Evolutionary conservation across 2,329 filamentous ascomycete species (phyloP).

Genomic region (Paramyrothecium roridum): DNA sequence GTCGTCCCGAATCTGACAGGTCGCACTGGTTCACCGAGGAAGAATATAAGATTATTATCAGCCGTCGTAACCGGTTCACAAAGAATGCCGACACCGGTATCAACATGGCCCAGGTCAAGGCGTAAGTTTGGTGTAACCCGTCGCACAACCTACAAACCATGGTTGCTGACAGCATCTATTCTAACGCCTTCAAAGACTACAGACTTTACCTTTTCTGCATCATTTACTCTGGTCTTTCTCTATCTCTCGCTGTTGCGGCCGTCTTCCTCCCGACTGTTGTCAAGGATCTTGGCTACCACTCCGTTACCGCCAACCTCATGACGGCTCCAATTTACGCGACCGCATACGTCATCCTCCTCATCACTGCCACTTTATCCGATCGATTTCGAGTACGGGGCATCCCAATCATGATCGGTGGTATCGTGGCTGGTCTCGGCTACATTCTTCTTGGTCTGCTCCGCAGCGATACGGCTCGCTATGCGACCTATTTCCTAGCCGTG

Average conservation of each 20-base stretch:
- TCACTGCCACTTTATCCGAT: slow-evolving; percentile 8
- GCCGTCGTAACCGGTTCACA: slow-evolving; percentile 6
- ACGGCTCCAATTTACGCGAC: slow-evolving; percentile 9
- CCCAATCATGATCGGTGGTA: slow-evolving; percentile 7
- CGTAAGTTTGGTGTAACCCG: background rate
- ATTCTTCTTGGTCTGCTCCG: slow-evolving; percentile 7
- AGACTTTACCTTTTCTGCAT: slow-evolving; percentile 10
- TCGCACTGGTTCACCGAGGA: slow-evolving; percentile 11
- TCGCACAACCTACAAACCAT: slow-evolving; percentile 3
- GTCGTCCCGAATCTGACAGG: slow-evolving; percentile 9
- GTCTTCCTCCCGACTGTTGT: slow-evolving; percentile 12
- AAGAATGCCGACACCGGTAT: slow-evolving; percentile 11
- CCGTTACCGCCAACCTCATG: slow-evolving; percentile 11
- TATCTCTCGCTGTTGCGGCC: slow-evolving; percentile 10
- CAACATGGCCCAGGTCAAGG: slow-evolving; percentile 9
- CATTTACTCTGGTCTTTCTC: slow-evolving; percentile 10
- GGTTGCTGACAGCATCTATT: background rate
- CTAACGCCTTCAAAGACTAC: slow-evolving; percentile 7
- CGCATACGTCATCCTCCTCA: slow-evolving; percentile 5
- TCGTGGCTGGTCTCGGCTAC: slow-evolving; percentile 9
- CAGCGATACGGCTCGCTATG: slow-evolving; percentile 6
- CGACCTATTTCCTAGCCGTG: slow-evolving; percentile 8
- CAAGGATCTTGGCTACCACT: slow-evolving; percentile 12
- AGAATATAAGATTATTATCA: slow-evolving; percentile 11
- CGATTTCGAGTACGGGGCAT: slow-evolving; percentile 5